Evolutionary conservation across 345 rosid genomes (phyloP).

Genomic region (Ceriops tagal): DNA sequence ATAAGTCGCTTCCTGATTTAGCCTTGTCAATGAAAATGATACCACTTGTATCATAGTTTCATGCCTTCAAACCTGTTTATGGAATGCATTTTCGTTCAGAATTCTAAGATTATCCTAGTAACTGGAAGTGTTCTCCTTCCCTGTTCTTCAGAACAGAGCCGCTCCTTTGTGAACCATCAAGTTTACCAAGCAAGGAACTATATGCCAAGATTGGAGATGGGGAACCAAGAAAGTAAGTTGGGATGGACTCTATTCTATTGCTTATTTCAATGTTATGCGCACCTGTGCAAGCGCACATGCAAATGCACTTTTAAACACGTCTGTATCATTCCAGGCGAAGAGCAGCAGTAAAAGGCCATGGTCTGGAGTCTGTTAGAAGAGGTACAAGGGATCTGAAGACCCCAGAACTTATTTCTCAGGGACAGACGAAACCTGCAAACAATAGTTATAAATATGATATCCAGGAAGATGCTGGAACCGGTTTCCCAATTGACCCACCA

Average conservation of each 20-base stretch:
- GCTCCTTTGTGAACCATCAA: slow-evolving; percentile 59
- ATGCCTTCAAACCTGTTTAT: too few relatives aligned
- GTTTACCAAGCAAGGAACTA: slow-evolving; percentile 72
- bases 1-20: too few relatives aligned
- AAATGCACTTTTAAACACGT: background rate
- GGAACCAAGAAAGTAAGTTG: slow-evolving; percentile 56
- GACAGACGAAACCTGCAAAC: slow-evolving; percentile 41
- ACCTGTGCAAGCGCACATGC: background rate
- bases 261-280: too few relatives aligned
- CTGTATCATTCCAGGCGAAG: slow-evolving; percentile 44
- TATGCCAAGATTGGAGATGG: slow-evolving; percentile 54
- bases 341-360: slow-evolving; percentile 53
- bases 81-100: background rate
- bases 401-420: slow-evolving; percentile 59
- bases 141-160: slow-evolving; percentile 66
- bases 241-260: background rate
- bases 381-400: slow-evolving; percentile 51
- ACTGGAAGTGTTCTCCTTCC: background rate
- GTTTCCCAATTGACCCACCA: slow-evolving; percentile 43
- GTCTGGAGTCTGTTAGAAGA: slow-evolving; percentile 64
- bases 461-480: slow-evolving; percentile 39
- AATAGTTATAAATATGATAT: slow-evolving; percentile 35
- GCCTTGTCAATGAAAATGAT: too few relatives aligned
- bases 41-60: too few relatives aligned
- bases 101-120: background rate